These are phyloP conservation scores for Rossbeevera mucosa DNA, from an alignment of 768 basidiomycete genomes.

Conservation along the genomic window DNA sequence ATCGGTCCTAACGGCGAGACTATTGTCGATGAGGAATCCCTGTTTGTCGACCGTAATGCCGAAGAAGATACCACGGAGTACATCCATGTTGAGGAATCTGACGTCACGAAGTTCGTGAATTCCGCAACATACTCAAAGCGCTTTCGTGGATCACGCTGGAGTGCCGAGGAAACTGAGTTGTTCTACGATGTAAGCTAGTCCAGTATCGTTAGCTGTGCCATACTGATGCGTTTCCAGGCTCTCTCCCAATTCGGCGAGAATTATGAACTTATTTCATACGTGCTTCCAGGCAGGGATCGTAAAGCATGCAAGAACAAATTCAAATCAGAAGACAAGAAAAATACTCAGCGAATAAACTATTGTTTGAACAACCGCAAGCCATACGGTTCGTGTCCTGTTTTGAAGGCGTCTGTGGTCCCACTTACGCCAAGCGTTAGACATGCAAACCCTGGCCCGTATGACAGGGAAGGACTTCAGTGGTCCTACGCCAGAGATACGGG, in stretches of 20 bases:
- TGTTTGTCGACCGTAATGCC: conserved; percentile 69
- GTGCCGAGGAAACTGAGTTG: conserved; percentile 80
- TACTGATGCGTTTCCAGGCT: conserved; percentile 48
- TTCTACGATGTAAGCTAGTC: conserved; percentile 69
- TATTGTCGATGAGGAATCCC: conserved; percentile 79
- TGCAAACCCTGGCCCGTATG: conserved; percentile 68
- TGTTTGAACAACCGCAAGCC: conserved; percentile 73
- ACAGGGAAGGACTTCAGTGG: conserved; percentile 85
- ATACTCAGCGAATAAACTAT: conserved; percentile 68
- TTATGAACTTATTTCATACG: conserved; percentile 85
- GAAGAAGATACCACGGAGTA: conserved; percentile 69
- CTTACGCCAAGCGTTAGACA: conserved; percentile 42
- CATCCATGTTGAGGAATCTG: conserved; percentile 77
- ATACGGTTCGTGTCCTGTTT: conserved; percentile 50
- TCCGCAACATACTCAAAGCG: conserved; percentile 78
- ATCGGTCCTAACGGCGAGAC: conserved; percentile 86
- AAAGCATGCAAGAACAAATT: conserved; percentile 93
- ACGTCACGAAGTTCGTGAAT: conserved; percentile 82
- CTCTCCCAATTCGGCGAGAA: conserved; percentile 87
- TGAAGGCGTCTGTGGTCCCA: neutral
- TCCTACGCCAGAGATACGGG: conserved; percentile 64
- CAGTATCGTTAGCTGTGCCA: neutral
- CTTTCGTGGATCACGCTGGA: conserved; percentile 81
- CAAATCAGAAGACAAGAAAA: conserved; percentile 82
- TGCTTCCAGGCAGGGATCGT: conserved; percentile 79